Base-by-base conservation (phyloP, 345 rosid genomes). In the Adansonia digitata region DNA sequence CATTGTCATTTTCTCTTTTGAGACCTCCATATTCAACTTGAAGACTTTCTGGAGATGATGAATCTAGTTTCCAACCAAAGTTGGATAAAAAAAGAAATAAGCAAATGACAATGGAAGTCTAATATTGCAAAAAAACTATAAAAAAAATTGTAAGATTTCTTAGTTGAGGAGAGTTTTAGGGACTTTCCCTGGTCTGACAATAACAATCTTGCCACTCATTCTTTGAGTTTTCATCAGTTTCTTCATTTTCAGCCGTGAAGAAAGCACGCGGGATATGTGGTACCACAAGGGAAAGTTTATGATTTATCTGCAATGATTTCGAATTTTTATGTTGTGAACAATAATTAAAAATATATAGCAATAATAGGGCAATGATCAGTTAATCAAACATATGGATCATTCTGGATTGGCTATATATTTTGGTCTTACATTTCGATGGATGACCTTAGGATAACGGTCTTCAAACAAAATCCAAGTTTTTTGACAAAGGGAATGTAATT, bases 1-100 rank as follows among this genome's bases (percentile, higher is more conserved):
- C 94, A 17, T 8, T 27, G 69, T 88, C 90, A 8, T 82, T 78
- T 18, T 84, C 85, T 77, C 85, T 81, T 29, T 43, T 75, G 42
- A 90, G 84, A 52, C 94, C 94, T 39, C 92, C 94, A 17, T 86
- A 86, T 72, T 88, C 84, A 56, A 81, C 76, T 7, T 88, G 87
- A 56, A 85, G 88, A 71, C 84, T 82, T 73, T 88, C 86, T 24
- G 88, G 81, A 27, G 82, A 48, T 45, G n/a, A 90, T 82, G 46
- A 77, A 83, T 81, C 94, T 90, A 56, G 39, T 34, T 9, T 11
- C 52, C 22, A 49, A 10, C 18, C 10, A 29, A 40, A 29, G 24
- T 27, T 31, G 42, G 61, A 26, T 26, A 24, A 26, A 57, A 24
- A 57, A 24, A 26, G 62, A 57, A 57, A 56, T 15, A 57, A 27